Percentiles rank a stretch among this genome's conserved stretches.
These are phyloP conservation scores for Rhynchospora pubera DNA, from an alignment of 176 grass and related monocot species.

Conservation along the genomic window DNA sequence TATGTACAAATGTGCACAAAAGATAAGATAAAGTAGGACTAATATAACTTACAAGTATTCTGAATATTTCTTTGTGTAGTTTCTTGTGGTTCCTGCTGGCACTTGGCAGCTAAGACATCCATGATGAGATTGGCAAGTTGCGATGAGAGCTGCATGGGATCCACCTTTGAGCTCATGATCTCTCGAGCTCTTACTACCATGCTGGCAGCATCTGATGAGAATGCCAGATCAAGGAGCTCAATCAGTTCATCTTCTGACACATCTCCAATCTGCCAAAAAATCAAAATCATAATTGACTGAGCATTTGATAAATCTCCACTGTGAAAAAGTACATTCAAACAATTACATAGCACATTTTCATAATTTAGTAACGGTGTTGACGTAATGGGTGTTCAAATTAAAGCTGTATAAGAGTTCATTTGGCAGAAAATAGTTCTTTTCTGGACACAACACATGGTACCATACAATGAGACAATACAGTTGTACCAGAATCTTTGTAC, in stretches of 20 bases:
- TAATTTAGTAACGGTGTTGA: background rate
- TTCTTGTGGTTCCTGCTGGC: conserved; percentile 32
- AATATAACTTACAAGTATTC: conserved; percentile 36
- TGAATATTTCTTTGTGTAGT: conserved; percentile 27
- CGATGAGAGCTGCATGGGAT: conserved; percentile 53
- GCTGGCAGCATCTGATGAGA: conserved; percentile 78
- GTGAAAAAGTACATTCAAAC: background rate
- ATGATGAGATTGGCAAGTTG: conserved; percentile 87
- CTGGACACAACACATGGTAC: no score
- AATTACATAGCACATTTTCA: background rate
- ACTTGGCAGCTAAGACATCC: conserved; percentile 66
- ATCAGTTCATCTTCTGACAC: conserved; percentile 82
- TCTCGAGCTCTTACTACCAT: conserved; percentile 71
- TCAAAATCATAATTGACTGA: background rate
- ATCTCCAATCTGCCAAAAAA: conserved; percentile 61
- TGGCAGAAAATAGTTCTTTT: background rate
- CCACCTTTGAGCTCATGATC: conserved; percentile 72
- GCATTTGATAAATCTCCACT: background rate
- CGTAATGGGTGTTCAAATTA: background rate
- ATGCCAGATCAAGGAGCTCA: conserved; percentile 56
- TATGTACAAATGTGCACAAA: background rate
- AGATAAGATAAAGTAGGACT: background rate
- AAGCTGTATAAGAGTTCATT: background rate
- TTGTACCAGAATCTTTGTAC: background rate
- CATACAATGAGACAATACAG: background rate